Conservation (phyloP, 257 asterid species). For the Gynochthodes officinalis region DNA sequence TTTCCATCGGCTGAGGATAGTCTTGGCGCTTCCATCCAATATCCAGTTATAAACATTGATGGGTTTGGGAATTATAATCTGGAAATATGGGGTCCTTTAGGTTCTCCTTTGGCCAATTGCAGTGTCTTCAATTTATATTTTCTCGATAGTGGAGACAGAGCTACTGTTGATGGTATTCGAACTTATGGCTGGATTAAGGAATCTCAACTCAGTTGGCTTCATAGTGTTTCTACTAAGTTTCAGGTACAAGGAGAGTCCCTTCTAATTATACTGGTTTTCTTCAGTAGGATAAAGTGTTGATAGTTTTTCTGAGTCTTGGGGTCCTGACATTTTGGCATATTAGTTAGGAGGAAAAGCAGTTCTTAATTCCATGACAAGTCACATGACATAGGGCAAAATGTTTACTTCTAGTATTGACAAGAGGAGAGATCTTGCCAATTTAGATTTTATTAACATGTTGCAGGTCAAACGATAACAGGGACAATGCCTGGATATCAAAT, state of each 20-base stretch:
- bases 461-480: slow-evolving; percentile 61
- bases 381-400: background rate
- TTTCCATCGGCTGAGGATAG: slow-evolving; percentile 53
- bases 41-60: slow-evolving; percentile 37
- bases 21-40: slow-evolving; percentile 24
- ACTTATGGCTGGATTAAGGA: slow-evolving; percentile 93
- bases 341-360: background rate
- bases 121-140: slow-evolving; percentile 73
- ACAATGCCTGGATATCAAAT: slow-evolving; percentile 23
- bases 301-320: background rate
- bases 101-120: slow-evolving; percentile 61
- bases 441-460: slow-evolving; percentile 44
- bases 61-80: slow-evolving; percentile 90
- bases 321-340: background rate
- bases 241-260: slow-evolving; percentile 39
- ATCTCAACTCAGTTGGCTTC: slow-evolving; percentile 91
- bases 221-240: slow-evolving; percentile 35
- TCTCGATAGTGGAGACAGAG: slow-evolving; percentile 94
- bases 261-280: background rate
- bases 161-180: slow-evolving; percentile 56
- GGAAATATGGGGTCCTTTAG: slow-evolving; percentile 69
- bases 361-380: background rate
- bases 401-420: background rate
- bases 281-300: background rate
- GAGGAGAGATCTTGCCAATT: slow-evolving; percentile 20